Percentiles rank a stretch among this genome's conserved stretches.
Evolutionary conservation across 2,329 filamentous ascomycete genomes (phyloP).

Genomic region (Hypoxylon sp.): DNA sequence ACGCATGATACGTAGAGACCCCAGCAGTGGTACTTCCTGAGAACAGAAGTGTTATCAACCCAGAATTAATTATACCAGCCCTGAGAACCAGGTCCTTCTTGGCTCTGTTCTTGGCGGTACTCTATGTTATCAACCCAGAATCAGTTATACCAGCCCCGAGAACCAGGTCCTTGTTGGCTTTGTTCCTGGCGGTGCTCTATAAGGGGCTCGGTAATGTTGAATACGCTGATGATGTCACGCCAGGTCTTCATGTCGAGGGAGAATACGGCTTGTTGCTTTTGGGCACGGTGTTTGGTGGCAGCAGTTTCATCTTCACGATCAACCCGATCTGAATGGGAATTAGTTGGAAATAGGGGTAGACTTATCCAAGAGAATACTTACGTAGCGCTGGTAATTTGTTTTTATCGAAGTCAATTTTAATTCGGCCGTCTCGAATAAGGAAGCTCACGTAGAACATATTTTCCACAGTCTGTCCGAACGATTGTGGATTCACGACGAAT

Average conservation of each 20-base stretch:
- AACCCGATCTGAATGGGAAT: conserved; percentile 55
- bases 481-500: conserved; percentile 89
- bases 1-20: not conserved
- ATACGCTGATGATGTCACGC: conserved; percentile 80
- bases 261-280: conserved; percentile 87
- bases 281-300: conserved; percentile 62
- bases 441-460: conserved; percentile 98
- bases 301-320: conserved; percentile 60
- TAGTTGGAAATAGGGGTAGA: conserved; percentile 26
- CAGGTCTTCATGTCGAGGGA: conserved; percentile 88
- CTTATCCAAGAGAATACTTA: conserved; percentile 61
- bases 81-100: conserved; percentile 63
- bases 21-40: not conserved
- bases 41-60: not conserved
- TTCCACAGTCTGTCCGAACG: conserved; percentile 94
- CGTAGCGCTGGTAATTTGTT: conserved; percentile 81
- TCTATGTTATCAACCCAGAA: conserved; percentile 59
- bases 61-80: conserved; percentile 73
- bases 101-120: conserved; percentile 74
- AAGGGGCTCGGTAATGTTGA: conserved; percentile 80
- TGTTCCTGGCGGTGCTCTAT: conserved; percentile 83
- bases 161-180: conserved; percentile 62
- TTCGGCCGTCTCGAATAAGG: conserved; percentile 85
- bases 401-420: conserved; percentile 79
- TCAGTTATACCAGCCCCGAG: conserved; percentile 74